Base-by-base conservation (phyloP, 768 basidiomycete species). In the Suillus subluteus region DNA sequence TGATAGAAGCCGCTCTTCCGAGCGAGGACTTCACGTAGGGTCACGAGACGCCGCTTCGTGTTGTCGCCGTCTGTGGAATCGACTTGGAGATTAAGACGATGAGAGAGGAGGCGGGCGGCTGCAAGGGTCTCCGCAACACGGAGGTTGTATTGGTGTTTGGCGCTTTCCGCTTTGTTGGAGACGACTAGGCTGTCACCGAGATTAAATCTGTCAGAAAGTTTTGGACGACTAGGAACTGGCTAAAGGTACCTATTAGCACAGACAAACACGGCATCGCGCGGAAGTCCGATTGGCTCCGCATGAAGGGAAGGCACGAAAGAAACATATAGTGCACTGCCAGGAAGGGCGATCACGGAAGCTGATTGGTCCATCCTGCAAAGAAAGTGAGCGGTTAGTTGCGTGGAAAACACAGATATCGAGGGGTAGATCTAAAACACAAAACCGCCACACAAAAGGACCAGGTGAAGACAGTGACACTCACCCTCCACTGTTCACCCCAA, bases 81-180 rank as follows among this genome's bases (percentile, higher is more conserved):
- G 15, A 81, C 74, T 1, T 68, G 18, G 18, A 92, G 67, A 2
- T 82, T 84, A 30, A 96, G 83, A 44, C 80, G 78, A 38, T 84
- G 82, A 0, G 89, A 88, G 15, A 98, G 83, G 6, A 95, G 81
- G 32, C 91, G 84, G 0, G 95, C 93, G 1, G 88, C 91, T 43
- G 88, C 89, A 23, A 95, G 88, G 0, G 91, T 92, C 77, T 98
- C 95, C n/a, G 96, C 91, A 41, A 96, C 95, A 41, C 94, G 92
- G 18, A 96, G 82, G 73, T 98, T 97, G 81, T 97, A 96, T 55
- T 88, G 84, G 43, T 83, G 85, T 70, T 90, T 91, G 2, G 93
- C 91, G 43, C 87, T 88, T 64, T 88, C 83, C 1, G 88, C 87
- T 76, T 96, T 95, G 75, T 95, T 90, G 37, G 91, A 87, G 30